These are phyloP conservation scores for Sugiyamaella pinicola DNA, from an alignment of 1,139 yeast genomes.

Conservation along the genomic window DNA sequence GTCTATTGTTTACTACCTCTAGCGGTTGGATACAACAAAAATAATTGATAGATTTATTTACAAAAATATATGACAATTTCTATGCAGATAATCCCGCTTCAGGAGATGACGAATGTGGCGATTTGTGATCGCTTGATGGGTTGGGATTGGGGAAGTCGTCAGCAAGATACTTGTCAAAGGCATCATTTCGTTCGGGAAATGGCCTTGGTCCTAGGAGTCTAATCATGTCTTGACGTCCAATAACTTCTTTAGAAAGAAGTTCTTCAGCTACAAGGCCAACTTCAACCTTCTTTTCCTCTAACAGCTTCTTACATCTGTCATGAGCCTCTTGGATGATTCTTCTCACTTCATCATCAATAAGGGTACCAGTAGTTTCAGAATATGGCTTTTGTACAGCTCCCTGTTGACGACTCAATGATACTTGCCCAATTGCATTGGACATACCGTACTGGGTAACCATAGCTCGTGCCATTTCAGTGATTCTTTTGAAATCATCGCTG, in stretches of 20 bases:
- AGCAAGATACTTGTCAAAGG: constrained; percentile 78
- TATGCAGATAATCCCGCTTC: constrained; percentile 20
- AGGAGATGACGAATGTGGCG: constrained; percentile 16
- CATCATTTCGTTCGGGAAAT: constrained; percentile 86
- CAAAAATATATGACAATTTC: not conserved
- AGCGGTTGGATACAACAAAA: not conserved
- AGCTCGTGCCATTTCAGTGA: constrained; percentile 89
- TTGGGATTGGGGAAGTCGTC: constrained; percentile 25
- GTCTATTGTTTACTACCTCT: not conserved
- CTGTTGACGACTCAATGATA: constrained; percentile 69
- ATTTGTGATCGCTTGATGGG: constrained; percentile 8
- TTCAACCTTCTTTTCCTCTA: constrained; percentile 69
- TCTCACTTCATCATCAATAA: constrained; percentile 83
- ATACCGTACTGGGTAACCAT: constrained; percentile 94
- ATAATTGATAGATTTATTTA: not conserved
- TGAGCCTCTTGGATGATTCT: constrained; percentile 81
- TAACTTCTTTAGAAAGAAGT: constrained; percentile 76
- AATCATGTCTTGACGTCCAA: constrained; percentile 90
- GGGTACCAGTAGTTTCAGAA: constrained; percentile 79
- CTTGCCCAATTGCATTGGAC: constrained; percentile 82
- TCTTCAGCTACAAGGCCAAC: constrained; percentile 88
- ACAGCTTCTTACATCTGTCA: constrained; percentile 62
- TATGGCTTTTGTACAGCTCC: constrained; percentile 63
- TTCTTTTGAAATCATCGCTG: constrained; percentile 92
- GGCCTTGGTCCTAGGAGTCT: constrained; percentile 86